Evolutionary conservation across 2,329 filamentous ascomycete species (phyloP).

Genomic region (Hypoxylon sp.): DNA sequence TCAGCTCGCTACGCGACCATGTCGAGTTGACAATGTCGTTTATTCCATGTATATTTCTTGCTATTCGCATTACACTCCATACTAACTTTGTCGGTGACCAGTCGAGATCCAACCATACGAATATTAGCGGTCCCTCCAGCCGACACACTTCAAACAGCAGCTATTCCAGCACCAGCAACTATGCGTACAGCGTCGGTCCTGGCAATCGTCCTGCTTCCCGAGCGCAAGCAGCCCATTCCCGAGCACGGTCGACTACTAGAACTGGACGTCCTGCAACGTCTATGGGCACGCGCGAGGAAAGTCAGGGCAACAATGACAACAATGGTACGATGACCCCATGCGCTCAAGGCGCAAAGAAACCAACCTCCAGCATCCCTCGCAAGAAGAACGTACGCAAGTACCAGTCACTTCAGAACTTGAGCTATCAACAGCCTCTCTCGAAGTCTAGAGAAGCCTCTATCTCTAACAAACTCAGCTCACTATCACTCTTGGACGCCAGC

Average conservation of each 20-base stretch:
- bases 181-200: conserved; percentile 49
- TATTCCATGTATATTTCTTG: background rate
- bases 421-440: conserved; percentile 29
- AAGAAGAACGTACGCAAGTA: conserved; percentile 40
- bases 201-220: conserved; percentile 46
- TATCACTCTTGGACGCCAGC: conserved; percentile 51
- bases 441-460: conserved; percentile 55
- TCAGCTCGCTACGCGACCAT: background rate
- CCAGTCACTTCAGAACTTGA: conserved; percentile 39
- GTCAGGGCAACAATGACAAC: conserved; percentile 47
- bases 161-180: conserved; percentile 48
- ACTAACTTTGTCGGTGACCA: conserved; percentile 32
- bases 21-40: conserved; percentile 5
- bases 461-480: conserved; percentile 47
- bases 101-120: conserved; percentile 18
- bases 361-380: conserved; percentile 21
- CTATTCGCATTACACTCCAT: conserved; percentile 1
- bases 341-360: conserved; percentile 19
- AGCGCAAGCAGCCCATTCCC: conserved; percentile 37
- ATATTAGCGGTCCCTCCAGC: conserved; percentile 2
- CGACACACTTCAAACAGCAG: conserved; percentile 45
- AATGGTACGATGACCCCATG: conserved; percentile 51
- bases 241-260: conserved; percentile 44
- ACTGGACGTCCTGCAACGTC: conserved; percentile 43
- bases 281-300: conserved; percentile 41